phyloP scores from a whole-genome alignment of 345 rosid species.

The Dipteronia sinensis region DNA sequence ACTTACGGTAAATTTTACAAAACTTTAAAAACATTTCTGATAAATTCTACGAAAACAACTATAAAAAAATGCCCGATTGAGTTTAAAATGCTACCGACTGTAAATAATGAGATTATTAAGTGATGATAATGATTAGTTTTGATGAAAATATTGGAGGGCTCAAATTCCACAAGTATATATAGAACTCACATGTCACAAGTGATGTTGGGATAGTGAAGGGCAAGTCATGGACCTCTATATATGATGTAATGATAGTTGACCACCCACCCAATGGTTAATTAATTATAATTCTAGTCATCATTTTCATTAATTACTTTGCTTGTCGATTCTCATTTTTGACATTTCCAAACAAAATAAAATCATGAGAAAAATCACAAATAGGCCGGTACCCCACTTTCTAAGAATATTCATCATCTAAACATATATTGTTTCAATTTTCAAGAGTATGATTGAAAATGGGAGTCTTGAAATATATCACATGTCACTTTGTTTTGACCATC shows the following conservation, averaged over 20 bases:
- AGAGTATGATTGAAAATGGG: not conserved
- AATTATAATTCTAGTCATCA: not conserved
- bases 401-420: not conserved
- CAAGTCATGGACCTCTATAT: not conserved
- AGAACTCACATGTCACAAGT: conserved; percentile 11
- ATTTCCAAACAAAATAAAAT: not conserved
- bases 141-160: not conserved
- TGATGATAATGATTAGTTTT: conserved; percentile 9
- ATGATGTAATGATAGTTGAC: conserved; percentile 11
- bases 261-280: conserved; percentile 12
- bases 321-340: not conserved
- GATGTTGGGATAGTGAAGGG: conserved; percentile 19
- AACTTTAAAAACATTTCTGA: no score
- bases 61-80: no score
- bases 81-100: not conserved
- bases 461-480: not conserved
- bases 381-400: not conserved
- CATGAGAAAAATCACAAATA: not conserved
- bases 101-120: not conserved
- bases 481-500: not conserved
- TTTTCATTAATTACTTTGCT: no score
- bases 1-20: no score
- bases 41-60: no score
- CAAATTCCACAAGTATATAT: not conserved
- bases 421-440: not conserved